These are phyloP conservation scores for Malus sieversii DNA, from an alignment of 306 rosid species.

Conservation along the genomic window DNA sequence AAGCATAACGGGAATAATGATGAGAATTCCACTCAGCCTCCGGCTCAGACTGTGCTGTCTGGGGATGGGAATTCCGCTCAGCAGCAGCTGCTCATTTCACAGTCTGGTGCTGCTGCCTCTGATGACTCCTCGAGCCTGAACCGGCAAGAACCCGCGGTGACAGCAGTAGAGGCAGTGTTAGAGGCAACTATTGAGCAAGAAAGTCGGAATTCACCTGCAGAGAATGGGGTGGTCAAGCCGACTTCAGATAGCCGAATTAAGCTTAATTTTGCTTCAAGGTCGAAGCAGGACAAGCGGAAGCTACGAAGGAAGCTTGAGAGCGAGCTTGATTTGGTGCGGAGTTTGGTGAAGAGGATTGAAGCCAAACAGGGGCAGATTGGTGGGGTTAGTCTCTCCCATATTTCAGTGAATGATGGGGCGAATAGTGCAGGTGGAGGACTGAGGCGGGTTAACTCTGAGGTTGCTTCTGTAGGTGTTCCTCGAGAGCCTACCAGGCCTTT, in stretches of 20 bases:
- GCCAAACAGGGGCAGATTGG: constrained; percentile 60
- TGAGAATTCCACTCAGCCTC: constrained; percentile 19
- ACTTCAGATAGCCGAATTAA: constrained; percentile 31
- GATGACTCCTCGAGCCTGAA: constrained; percentile 42
- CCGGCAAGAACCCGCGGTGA: constrained; percentile 21
- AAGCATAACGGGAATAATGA: not conserved
- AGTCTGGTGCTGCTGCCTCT: constrained; percentile 30
- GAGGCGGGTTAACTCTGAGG: constrained; percentile 60
- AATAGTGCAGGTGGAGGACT: constrained; percentile 37
- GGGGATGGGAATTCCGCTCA: constrained; percentile 39
- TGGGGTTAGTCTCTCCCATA: constrained; percentile 30
- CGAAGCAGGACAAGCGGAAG: constrained; percentile 54
- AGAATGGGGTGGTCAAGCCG: constrained; percentile 32
- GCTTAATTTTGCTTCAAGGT: constrained; percentile 32
- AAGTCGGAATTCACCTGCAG: constrained; percentile 25
- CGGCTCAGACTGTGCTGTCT: not conserved
- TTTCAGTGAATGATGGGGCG: constrained; percentile 23
- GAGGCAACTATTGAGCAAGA: constrained; percentile 7
- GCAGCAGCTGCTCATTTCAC: constrained; percentile 18
- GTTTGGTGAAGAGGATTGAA: constrained; percentile 70
- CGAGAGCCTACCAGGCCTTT: constrained; percentile 52
- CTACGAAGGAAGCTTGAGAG: constrained; percentile 59
- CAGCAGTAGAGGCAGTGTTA: constrained; percentile 18
- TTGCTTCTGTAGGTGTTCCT: constrained; percentile 51
- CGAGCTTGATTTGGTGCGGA: constrained; percentile 57